A percentile compares a stretch with the other conserved stretches of the same genome.
phyloP scores from a whole-genome alignment of 2,329 filamentous ascomycete genomes.

The Colletotrichum tabaci region DNA sequence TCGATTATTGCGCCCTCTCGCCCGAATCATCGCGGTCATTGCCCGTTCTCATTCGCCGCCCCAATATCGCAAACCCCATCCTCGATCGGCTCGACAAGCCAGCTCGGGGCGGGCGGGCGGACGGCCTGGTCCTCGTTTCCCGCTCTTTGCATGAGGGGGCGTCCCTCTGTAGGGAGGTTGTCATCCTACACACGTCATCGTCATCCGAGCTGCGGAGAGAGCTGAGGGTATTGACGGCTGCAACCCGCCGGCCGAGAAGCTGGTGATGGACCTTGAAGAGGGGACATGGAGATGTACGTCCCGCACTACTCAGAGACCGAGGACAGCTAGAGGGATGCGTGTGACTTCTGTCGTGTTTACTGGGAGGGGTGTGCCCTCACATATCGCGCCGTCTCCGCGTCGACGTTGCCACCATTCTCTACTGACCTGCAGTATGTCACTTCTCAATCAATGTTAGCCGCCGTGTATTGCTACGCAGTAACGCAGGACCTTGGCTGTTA shows the following conservation, averaged over 20 bases:
- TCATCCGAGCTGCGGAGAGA: neutral
- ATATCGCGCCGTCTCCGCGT: neutral
- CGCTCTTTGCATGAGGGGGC: slow-evolving; percentile 33
- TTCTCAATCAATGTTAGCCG: neutral
- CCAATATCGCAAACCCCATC: neutral
- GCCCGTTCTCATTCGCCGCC: slow-evolving; percentile 10
- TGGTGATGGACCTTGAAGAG: neutral
- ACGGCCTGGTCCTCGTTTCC: slow-evolving; percentile 17
- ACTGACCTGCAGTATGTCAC: neutral
- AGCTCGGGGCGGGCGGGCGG: slow-evolving; percentile 12
- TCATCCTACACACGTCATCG: slow-evolving; percentile 10
- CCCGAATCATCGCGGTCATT: slow-evolving; percentile 12
- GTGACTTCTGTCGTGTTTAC: neutral
- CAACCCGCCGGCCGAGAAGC: slow-evolving; percentile 1
- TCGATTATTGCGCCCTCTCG: slow-evolving; percentile 6
- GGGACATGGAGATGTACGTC: slow-evolving; percentile 1
- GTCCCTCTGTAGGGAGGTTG: slow-evolving; percentile 4
- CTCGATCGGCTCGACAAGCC: slow-evolving; percentile 9
- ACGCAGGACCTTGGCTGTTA: neutral
- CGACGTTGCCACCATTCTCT: neutral
- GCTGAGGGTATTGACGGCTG: neutral
- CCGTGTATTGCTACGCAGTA: neutral
- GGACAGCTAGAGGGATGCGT: neutral
- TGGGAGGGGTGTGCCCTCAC: neutral
- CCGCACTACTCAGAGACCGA: neutral